Evolutionary conservation across 179 eudicot genomes (phyloP).

Genomic region (Drosera spatulata): DNA sequence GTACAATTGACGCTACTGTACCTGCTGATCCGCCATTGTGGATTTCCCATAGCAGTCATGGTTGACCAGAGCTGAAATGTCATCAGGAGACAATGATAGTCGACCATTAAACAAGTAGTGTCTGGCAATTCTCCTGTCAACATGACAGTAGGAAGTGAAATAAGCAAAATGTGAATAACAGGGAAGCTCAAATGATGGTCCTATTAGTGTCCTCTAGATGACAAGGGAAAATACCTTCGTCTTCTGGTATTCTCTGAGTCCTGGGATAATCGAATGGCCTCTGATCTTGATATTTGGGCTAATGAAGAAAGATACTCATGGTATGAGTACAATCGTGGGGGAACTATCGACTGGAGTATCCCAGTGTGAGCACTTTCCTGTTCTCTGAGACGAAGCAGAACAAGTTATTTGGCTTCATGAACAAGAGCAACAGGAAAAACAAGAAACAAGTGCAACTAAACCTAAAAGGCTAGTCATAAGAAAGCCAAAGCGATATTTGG

Average conservation of each 20-base stretch:
- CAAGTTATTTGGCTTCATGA: background rate
- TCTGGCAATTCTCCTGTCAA: slow-evolving; percentile 41
- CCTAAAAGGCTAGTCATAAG: too few relatives aligned
- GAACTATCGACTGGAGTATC: slow-evolving; percentile 52
- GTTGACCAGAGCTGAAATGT: slow-evolving; percentile 36
- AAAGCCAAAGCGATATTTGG: too few relatives aligned
- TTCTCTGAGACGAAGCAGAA: slow-evolving; percentile 34
- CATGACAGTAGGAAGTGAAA: background rate
- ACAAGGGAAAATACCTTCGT: slow-evolving; percentile 37
- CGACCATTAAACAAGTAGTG: slow-evolving; percentile 61
- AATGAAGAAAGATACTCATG: slow-evolving; percentile 71
- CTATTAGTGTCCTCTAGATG: background rate
- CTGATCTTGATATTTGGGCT: slow-evolving; percentile 72
- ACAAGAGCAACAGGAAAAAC: background rate
- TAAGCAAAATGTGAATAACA: background rate
- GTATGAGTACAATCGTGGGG: slow-evolving; percentile 43
- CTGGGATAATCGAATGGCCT: slow-evolving; percentile 52
- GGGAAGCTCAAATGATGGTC: background rate
- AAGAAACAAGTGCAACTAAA: background rate
- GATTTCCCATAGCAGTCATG: slow-evolving; percentile 23
- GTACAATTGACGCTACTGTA: too few relatives aligned
- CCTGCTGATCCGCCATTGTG: too few relatives aligned
- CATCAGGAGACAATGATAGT: slow-evolving; percentile 45
- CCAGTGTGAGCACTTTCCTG: slow-evolving; percentile 23
- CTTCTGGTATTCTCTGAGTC: slow-evolving; percentile 29